Evolutionary conservation across 2,329 filamentous ascomycete species (phyloP).

Genomic region (Aaosphaeria pasadenensis): DNA sequence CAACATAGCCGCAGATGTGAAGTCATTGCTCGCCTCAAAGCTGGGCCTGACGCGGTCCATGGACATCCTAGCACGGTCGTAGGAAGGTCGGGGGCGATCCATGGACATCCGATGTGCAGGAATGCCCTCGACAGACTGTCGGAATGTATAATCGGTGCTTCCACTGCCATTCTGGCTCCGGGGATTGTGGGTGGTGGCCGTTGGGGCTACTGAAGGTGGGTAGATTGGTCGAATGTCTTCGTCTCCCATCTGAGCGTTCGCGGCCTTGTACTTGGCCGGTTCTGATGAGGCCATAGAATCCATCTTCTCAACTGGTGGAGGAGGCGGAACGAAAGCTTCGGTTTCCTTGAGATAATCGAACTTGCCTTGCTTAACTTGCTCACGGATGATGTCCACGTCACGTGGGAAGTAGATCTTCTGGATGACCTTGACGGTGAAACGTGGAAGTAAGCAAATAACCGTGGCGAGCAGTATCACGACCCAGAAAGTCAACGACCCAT

Average conservation of each 20-base stretch:
- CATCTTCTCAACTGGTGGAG: conserved; percentile 39
- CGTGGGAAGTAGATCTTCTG: conserved; percentile 94
- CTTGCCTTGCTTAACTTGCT: conserved; percentile 80
- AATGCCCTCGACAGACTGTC: conserved; percentile 33
- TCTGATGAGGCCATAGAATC: conserved; percentile 60
- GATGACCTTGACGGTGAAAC: conserved; percentile 79
- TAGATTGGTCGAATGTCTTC: conserved; percentile 93
- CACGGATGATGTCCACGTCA: conserved; percentile 91
- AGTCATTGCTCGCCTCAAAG: conserved; percentile 85
- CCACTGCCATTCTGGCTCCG: conserved; percentile 89
- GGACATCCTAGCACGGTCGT: conserved; percentile 79
- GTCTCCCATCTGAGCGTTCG: conserved; percentile 56
- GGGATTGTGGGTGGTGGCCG: conserved; percentile 66
- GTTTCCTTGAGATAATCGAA: conserved; percentile 70
- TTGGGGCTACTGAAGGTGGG: conserved; percentile 79
- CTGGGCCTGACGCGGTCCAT: conserved; percentile 82
- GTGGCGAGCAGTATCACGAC: conserved; percentile 74
- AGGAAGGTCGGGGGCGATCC: conserved; percentile 67
- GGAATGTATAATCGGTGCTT: conserved; percentile 80
- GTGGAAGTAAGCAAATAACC: conserved; percentile 78
- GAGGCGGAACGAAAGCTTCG: conserved; percentile 48
- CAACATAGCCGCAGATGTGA: conserved; percentile 84
- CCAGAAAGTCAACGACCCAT: conserved; percentile 83
- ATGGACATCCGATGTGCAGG: conserved; percentile 30
- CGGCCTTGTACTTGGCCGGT: conserved; percentile 40